Base-by-base conservation (phyloP, 805 yeast species). In the Wickerhamiella bombiphila region DNA sequence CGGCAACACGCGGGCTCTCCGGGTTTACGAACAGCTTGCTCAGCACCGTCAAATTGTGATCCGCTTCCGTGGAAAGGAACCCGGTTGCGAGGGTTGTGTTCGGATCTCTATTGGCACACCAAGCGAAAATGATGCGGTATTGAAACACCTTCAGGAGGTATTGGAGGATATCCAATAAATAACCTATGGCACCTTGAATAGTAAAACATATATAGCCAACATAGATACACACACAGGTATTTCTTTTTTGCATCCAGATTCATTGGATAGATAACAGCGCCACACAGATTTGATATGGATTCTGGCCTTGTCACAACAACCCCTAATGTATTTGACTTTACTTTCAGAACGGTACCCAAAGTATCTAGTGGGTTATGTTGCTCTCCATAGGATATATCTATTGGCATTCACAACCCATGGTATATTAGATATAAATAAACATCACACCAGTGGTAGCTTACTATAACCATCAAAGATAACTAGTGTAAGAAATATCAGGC, bases 1-100 rank as follows among this genome's bases (percentile, higher is more conserved):
- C 2, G 73, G 74, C 32, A 78, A 78, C 43, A 68, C 64, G 16
- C 54, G 72, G 19, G 96, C 98, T 2, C 58, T 69, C 34, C 48
- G 61, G 24, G 64, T 85, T 13, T 91, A 88, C 55, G 66, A 66
- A 41, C 64, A 59, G 31, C 60, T 91, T 52, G 98, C 98, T 0
- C 69, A 67, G 21, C 68, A 70, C 18, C 71, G 75, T 32, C 73
- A 71, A 24, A 85, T 88, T 17, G 97, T 91, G 34, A 80, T 88
- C 13, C 71, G 98, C 58, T 91, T 72, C 55, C 72, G 98, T 62
- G 98, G 98, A 22, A 70, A 64, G 25, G 98, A 91, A 60, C 68
- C 75, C 32, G 93, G 94, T 28, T 91, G 98, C 55, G 61, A 63
- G 3, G 98, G 98, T 22, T 82, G 83, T 35, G 61, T 91, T 37